Evolutionary conservation across 2,329 filamentous ascomycete genomes (phyloP), one percentile per base, ranked within the genome.

Genomic region (Neofusicoccum sp.): DNA sequence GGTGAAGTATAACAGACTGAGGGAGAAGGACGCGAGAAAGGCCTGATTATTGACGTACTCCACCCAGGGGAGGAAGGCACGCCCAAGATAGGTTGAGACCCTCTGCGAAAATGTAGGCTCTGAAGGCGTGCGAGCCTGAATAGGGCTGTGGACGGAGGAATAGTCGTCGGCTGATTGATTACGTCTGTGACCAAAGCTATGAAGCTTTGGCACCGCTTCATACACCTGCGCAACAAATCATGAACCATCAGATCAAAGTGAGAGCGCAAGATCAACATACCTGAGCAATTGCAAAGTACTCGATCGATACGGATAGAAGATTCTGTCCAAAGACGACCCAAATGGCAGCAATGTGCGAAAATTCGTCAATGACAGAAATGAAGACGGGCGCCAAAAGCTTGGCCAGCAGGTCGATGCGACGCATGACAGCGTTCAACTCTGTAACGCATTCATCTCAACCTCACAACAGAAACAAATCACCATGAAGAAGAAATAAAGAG

Each of bases 351-450:
- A 68, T 71, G 0, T 83, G 80, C 0, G 83, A 86, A 12, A 81
- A 76, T 0, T 74, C 77, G 33, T 82, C 80, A 1, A 86, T 68
- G 0, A 83, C 66, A 0, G 84, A 79, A 14, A 87, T 81, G 3
- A 77, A 72, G 4, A 87, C 70, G 0, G 85, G 85, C 0, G 80
- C 84, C 3, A 82, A 64, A 2, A 87, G 77, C 69, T 87, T 87
- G 76, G 84, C 86, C 49, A 83, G 74, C 5, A 87, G 74, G 66
- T 87, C 85, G 60, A 87, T 86, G 6, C 85, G 78, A 4, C 85
- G 78, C 81, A 88, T 87, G n/a, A 78, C 77, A 2, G 85, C 81
- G 69, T 87, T 88, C 31, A 87, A 71, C 14, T 45, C 56, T 59
- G 22, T 5, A 14, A 1, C 0, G 6, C 16, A 11, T 9, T 16